Conservation (phyloP, 345 rosid genomes). For the Salix dunnii region DNA sequence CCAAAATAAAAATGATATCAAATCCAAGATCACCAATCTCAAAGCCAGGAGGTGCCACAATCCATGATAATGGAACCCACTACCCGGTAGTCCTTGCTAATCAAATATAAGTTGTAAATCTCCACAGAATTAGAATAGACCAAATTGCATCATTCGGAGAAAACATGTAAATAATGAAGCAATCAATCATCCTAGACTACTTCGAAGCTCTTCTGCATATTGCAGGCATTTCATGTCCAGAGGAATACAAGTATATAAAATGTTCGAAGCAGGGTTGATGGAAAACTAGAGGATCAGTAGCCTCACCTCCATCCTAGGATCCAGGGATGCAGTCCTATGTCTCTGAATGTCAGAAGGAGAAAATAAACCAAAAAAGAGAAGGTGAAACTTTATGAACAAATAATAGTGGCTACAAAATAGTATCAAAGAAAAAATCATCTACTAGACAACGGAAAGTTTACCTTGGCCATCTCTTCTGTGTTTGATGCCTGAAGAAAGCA, state of each 20-base stretch:
- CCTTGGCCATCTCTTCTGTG: constrained; percentile 11
- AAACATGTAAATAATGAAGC: neutral
- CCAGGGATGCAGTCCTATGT: constrained; percentile 1
- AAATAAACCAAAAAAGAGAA: neutral
- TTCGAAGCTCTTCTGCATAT: neutral
- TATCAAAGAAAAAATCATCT: neutral
- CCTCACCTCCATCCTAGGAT: constrained; percentile 57
- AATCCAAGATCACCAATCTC: neutral
- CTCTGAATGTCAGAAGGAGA: constrained; percentile 7
- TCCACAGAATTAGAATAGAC: neutral
- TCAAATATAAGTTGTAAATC: neutral
- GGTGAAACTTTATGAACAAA: neutral
- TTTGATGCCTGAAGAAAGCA: neutral
- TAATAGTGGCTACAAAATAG: neutral
- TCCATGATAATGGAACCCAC: neutral
- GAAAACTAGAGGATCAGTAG: neutral
- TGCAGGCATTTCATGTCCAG: neutral
- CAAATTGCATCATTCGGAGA: neutral
- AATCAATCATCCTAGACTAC: neutral
- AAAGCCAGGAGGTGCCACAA: neutral
- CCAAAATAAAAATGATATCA: neutral
- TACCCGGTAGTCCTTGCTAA: neutral
- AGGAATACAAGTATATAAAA: neutral
- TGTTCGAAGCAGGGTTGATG: neutral
- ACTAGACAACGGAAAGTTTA: neutral